phyloP scores from a whole-genome alignment of 495 filamentous ascomycete genomes.

The Extremus antarcticus region DNA sequence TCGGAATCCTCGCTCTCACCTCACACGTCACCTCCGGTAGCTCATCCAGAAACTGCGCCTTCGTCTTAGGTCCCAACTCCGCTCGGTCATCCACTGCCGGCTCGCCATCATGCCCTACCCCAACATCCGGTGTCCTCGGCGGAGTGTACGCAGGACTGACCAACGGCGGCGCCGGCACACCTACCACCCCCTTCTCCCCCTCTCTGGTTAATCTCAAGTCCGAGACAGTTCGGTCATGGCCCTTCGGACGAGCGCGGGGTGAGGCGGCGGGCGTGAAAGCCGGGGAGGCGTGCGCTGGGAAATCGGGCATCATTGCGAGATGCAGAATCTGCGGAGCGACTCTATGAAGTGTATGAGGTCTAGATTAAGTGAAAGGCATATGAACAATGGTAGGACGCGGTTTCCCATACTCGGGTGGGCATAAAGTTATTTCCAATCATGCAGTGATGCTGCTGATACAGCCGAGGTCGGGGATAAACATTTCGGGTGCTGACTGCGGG shows the following conservation, averaged over 20 bases:
- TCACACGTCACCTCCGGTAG: slow-evolving; percentile 33
- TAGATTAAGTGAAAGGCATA: no score
- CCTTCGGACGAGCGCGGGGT: slow-evolving; percentile 19
- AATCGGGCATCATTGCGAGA: slow-evolving; percentile 11
- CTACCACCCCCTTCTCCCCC: not conserved
- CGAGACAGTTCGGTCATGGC: slow-evolving; percentile 15
- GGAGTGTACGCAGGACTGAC: slow-evolving; percentile 37
- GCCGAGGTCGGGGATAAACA: not conserved
- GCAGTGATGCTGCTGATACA: no score
- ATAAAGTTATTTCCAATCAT: no score
- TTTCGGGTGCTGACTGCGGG: not conserved
- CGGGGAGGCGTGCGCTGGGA: slow-evolving; percentile 32
- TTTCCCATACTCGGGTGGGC: no score
- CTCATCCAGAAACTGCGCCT: slow-evolving; percentile 18
- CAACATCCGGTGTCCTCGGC: slow-evolving; percentile 29
- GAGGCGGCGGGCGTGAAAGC: slow-evolving; percentile 24
- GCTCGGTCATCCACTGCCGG: no score
- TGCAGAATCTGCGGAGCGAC: not conserved
- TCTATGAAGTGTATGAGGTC: not conserved
- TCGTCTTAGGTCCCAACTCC: no score
- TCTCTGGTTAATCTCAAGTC: slow-evolving; percentile 21
- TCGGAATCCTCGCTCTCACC: slow-evolving; percentile 36
- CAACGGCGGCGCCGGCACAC: slow-evolving; percentile 21
- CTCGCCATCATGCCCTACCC: not conserved
- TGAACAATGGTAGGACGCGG: no score